These are phyloP conservation scores for Fusarium palustre DNA, from an alignment of 2,329 filamentous ascomycete species.

Conservation along the genomic window DNA sequence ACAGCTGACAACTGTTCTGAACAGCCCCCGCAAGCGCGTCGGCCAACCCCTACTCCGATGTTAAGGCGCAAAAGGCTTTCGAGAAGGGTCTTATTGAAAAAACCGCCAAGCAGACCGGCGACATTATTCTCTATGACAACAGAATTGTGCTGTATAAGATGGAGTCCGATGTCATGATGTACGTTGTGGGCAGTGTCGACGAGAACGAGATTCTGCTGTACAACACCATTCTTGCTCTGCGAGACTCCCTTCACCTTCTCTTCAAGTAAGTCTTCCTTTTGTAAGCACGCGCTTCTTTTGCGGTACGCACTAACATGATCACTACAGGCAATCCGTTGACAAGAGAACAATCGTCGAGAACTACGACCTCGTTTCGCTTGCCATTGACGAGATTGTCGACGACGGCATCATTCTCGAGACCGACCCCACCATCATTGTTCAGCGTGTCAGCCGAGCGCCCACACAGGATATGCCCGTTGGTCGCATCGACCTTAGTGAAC, in stretches of 20 bases:
- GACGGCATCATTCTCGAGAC: constrained; percentile 98
- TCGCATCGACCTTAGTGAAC: constrained; percentile 94
- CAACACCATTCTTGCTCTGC: constrained; percentile 90
- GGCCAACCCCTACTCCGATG: constrained; percentile 82
- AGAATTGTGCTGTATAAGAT: constrained; percentile 97
- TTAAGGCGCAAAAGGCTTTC: constrained; percentile 95
- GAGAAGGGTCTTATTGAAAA: constrained; percentile 97
- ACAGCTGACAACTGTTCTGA: constrained; percentile 44
- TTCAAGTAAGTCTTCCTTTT: constrained; percentile 76
- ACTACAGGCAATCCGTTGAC: constrained; percentile 86
- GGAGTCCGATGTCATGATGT: constrained; percentile 96
- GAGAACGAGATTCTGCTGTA: constrained; percentile 98
- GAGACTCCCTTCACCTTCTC: constrained; percentile 89
- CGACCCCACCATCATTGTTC: constrained; percentile 92
- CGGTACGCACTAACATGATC: constrained; percentile 18
- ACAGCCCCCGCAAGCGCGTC: constrained; percentile 61
- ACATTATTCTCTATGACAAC: constrained; percentile 98
- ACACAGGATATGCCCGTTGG: constrained; percentile 91
- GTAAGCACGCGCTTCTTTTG: not conserved
- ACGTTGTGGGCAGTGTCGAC: constrained; percentile 89
- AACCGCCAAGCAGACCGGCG: constrained; percentile 93
- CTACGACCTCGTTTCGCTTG: constrained; percentile 94
- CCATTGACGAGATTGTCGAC: constrained; percentile 94
- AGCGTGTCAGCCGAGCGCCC: constrained; percentile 91
- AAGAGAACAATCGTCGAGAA: constrained; percentile 98